Conservation (phyloP, 2,329 filamentous ascomycete genomes). For the Hymenoscyphus repandus region DNA sequence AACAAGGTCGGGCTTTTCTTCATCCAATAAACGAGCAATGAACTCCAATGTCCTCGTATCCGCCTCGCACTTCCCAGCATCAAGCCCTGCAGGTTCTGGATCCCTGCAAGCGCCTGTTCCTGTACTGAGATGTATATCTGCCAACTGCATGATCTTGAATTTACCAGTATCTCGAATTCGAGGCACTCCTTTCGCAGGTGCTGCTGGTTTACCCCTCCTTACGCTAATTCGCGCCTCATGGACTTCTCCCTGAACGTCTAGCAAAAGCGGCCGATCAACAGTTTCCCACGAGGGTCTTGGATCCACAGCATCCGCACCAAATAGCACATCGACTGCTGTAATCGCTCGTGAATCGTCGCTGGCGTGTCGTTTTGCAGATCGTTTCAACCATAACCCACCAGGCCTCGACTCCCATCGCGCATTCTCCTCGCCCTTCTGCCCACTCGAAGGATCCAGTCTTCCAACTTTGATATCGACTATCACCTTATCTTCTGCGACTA, state of each 20-base stretch:
- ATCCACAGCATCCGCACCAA: conserved; percentile 75
- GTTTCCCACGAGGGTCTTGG: conserved; percentile 82
- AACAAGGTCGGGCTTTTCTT: conserved; percentile 90
- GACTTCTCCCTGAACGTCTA: conserved; percentile 57
- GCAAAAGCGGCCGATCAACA: conserved; percentile 65
- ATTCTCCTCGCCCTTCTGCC: conserved; percentile 46
- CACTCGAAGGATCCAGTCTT: conserved; percentile 50
- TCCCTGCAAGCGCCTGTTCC: conserved; percentile 83
- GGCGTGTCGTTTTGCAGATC: conserved; percentile 42
- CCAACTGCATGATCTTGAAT: conserved; percentile 95
- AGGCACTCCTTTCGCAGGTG: conserved; percentile 63
- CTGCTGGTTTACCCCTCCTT: conserved; percentile 62
- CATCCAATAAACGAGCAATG: conserved; percentile 73
- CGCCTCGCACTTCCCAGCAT: conserved; percentile 79
- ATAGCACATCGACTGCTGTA: conserved; percentile 65
- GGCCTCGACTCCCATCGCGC: conserved; percentile 62
- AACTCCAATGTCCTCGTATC: conserved; percentile 91
- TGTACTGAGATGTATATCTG: conserved; percentile 91
- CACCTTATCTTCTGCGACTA: conserved; percentile 54
- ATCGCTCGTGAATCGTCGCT: conserved; percentile 43
- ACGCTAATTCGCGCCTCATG: conserved; percentile 73
- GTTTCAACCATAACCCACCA: conserved; percentile 64
- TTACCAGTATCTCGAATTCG: conserved; percentile 82
- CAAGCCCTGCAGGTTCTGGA: conserved; percentile 67
- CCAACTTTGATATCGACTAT: conserved; percentile 62